phyloP scores from a whole-genome alignment of 1,139 yeast genomes.

The Saccharomyces hybrid region DNA sequence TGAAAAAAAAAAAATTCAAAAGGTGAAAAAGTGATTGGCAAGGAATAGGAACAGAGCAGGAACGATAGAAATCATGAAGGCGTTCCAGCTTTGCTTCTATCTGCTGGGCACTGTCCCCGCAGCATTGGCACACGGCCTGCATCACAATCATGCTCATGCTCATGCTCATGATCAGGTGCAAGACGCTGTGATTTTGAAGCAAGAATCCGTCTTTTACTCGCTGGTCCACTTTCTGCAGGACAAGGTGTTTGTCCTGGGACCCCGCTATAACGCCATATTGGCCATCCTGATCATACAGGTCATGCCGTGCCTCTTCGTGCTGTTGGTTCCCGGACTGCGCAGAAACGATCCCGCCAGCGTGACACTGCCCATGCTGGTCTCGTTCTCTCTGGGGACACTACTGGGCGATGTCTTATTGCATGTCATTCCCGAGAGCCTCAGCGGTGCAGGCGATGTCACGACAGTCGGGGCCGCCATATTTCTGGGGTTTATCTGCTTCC shows the following conservation, averaged over 20 bases:
- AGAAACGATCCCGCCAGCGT: conserved; percentile 32
- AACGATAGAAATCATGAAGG: neutral
- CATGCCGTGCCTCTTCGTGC: conserved; percentile 50
- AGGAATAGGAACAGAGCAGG: neutral
- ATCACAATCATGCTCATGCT: conserved; percentile 8
- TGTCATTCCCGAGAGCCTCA: conserved; percentile 45
- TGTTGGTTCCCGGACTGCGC: conserved; percentile 40
- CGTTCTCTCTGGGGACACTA: conserved; percentile 65
- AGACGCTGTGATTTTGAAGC: neutral
- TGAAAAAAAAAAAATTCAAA: neutral
- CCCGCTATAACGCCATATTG: conserved; percentile 45
- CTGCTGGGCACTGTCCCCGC: neutral
- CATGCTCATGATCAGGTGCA: neutral
- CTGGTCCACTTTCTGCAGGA: neutral
- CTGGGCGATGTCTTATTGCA: conserved; percentile 64
- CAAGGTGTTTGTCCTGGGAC: conserved; percentile 15
- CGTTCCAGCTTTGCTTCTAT: neutral
- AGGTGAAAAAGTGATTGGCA: neutral
- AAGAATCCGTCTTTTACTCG: neutral
- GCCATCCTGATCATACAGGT: conserved; percentile 59
- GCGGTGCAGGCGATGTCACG: conserved; percentile 2
- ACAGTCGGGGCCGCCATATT: conserved; percentile 43
- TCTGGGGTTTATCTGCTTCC: conserved; percentile 49
- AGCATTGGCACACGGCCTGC: conserved; percentile 3
- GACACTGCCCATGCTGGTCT: conserved; percentile 43